Percentiles rank a stretch among this genome's conserved stretches.
Evolutionary conservation across 2,329 filamentous ascomycete species (phyloP).

Genomic region (Chrysoporthe puriensis): DNA sequence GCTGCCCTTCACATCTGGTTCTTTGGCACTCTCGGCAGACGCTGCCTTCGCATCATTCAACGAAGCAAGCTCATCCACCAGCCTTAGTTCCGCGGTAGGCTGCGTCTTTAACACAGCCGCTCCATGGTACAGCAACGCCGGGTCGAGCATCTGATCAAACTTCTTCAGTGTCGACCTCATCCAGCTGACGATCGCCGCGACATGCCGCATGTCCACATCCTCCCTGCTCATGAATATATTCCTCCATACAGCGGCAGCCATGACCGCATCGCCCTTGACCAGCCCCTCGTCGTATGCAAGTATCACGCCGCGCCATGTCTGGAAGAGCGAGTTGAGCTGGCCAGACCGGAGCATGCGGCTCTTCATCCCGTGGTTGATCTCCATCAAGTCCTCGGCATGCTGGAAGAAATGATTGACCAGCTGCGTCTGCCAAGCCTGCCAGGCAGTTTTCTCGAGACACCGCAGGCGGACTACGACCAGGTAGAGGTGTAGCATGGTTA

Average conservation of each 20-base stretch:
- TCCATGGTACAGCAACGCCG: conserved; percentile 39
- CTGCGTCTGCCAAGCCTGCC: conserved; percentile 82
- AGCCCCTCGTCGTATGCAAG: conserved; percentile 85
- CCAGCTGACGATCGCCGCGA: conserved; percentile 61
- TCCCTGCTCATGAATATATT: conserved; percentile 80
- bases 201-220: conserved; percentile 53
- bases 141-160: conserved; percentile 55
- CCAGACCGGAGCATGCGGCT: conserved; percentile 63
- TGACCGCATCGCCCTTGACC: conserved; percentile 73
- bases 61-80: conserved; percentile 46
- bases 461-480: conserved; percentile 83
- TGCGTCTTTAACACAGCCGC: conserved; percentile 49
- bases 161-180: conserved; percentile 53
- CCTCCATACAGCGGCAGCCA: conserved; percentile 86
- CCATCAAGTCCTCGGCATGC: conserved; percentile 83
- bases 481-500: conserved; percentile 97
- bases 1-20: conserved; percentile 31
- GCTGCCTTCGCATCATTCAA: conserved; percentile 41
- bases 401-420: conserved; percentile 95
- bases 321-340: conserved; percentile 84
- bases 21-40: conserved; percentile 16
- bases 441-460: conserved; percentile 70
- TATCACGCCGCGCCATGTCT: conserved; percentile 88
- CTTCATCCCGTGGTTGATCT: conserved; percentile 73
- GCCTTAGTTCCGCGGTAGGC: conserved; percentile 40